These are phyloP conservation scores for Lentinula novae-zelandiae DNA, from an alignment of 1,284 basidiomycete genomes.

Conservation along the genomic window DNA sequence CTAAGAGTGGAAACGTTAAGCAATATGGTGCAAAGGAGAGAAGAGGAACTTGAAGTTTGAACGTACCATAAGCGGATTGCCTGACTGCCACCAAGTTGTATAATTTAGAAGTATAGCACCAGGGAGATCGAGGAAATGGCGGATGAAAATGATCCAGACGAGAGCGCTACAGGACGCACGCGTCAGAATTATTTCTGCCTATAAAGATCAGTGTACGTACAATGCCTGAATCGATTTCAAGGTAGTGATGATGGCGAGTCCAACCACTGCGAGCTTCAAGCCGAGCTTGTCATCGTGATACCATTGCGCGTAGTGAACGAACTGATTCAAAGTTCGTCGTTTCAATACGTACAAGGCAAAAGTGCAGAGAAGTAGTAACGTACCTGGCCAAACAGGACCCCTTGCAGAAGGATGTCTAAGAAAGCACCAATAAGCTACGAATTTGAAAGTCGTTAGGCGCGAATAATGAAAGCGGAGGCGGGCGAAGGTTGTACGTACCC, in stretches of 20 bases:
- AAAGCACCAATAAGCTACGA: constrained; percentile 26
- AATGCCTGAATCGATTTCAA: constrained; percentile 29
- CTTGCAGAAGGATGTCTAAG: constrained; percentile 29
- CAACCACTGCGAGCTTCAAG: constrained; percentile 22
- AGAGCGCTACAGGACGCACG: constrained; percentile 19
- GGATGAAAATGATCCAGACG: constrained; percentile 28
- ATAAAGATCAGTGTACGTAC: constrained; percentile 18
- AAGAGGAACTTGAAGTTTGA: background rate
- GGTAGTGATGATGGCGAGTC: constrained; percentile 24
- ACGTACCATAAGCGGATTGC: constrained; percentile 5
- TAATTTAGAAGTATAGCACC: constrained; percentile 29
- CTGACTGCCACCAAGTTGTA: constrained; percentile 29
- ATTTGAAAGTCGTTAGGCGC: background rate
- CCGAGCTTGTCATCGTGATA: constrained; percentile 24
- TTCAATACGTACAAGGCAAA: background rate
- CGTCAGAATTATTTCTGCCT: background rate
- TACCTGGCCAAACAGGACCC: constrained; percentile 29
- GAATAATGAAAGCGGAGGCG: background rate
- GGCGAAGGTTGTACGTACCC: constrained; percentile 17
- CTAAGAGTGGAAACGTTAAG: constrained; percentile 14
- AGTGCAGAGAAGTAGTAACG: background rate
- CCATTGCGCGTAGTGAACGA: constrained; percentile 25
- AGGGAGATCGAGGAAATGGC: constrained; percentile 25
- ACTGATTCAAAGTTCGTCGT: constrained; percentile 16
- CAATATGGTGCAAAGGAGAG: background rate